phyloP scores from a whole-genome alignment of 1,284 basidiomycete species.

The Rhodotorula sp. region DNA sequence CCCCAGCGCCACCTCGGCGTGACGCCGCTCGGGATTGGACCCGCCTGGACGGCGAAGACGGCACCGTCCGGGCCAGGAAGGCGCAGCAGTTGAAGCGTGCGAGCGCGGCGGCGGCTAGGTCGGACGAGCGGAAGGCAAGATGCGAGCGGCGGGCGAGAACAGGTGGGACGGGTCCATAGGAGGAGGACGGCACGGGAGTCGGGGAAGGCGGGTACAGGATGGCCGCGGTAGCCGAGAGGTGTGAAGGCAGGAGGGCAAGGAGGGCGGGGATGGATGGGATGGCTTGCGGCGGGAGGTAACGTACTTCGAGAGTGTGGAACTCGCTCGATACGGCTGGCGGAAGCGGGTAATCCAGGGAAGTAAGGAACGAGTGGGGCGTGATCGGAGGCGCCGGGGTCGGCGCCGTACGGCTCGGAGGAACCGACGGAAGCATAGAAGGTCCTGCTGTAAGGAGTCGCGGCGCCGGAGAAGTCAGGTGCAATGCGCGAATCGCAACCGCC shows the following conservation, averaged over 20 bases:
- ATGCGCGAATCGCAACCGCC: not conserved
- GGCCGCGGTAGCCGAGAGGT: not conserved
- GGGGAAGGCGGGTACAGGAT: not conserved
- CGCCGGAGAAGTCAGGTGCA: not conserved
- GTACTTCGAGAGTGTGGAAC: slow-evolving; percentile 1
- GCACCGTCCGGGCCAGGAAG: not conserved
- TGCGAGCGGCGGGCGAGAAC: not conserved
- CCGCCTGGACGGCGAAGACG: not conserved
- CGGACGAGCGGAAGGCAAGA: not conserved
- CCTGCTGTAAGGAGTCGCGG: no score
- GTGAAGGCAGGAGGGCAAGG: not conserved
- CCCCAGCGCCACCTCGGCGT: slow-evolving; percentile 7
- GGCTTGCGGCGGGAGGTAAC: not conserved
- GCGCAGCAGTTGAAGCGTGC: not conserved
- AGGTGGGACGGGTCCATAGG: not conserved
- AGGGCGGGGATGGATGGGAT: not conserved
- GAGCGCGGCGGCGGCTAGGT: not conserved
- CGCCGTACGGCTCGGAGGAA: not conserved
- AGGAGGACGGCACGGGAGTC: not conserved
- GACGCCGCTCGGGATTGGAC: not conserved
- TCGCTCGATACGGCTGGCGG: not conserved
- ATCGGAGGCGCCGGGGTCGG: not conserved
- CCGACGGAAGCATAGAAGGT: not conserved
- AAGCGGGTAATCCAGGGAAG: not conserved
- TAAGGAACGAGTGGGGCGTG: not conserved